These are phyloP conservation scores for Penicillium daleae DNA, from an alignment of 495 filamentous ascomycete species.

Conservation along the genomic window DNA sequence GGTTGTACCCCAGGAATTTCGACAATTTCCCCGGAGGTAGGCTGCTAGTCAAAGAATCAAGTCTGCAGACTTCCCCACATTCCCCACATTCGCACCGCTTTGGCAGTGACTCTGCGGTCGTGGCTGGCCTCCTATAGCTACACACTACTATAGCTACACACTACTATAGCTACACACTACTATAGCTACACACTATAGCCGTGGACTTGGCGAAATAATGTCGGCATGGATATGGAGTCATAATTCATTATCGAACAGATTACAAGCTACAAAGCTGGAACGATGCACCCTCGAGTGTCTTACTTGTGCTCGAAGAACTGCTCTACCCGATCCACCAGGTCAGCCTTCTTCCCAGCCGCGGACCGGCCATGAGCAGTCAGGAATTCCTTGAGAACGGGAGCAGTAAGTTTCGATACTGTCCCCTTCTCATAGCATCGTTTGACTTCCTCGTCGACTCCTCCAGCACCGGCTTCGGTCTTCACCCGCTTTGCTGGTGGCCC, in stretches of 20 bases:
- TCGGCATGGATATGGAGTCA: slow-evolving; percentile 6
- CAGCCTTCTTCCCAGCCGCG: slow-evolving; percentile 72
- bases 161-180: too few species aligned
- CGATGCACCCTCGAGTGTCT: not conserved
- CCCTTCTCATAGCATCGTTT: slow-evolving; percentile 61
- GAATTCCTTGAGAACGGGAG: slow-evolving; percentile 71
- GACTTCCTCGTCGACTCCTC: slow-evolving; percentile 59
- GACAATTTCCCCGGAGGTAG: not conserved
- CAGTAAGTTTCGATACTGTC: slow-evolving; percentile 68
- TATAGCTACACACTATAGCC: too few species aligned
- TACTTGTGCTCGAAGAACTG: slow-evolving; percentile 69
- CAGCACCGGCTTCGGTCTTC: slow-evolving; percentile 49
- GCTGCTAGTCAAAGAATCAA: not conserved
- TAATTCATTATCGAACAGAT: slow-evolving; percentile 22
- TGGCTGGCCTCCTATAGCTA: too few species aligned
- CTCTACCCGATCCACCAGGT: slow-evolving; percentile 78
- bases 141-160: too few species aligned
- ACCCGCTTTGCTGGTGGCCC: slow-evolving; percentile 50
- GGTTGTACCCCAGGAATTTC: not conserved
- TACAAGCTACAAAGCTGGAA: not conserved
- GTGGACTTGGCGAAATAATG: too few species aligned
- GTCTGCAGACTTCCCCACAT: slow-evolving; percentile 10
- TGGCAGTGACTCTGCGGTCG: not conserved
- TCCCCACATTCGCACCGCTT: slow-evolving; percentile 13
- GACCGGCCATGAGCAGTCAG: slow-evolving; percentile 63